A percentile compares a stretch with the other conserved stretches of the same genome.
These are phyloP conservation scores for Emiliania huxleyi DNA, from an alignment of 78 protist species.

Conservation along the genomic window DNA sequence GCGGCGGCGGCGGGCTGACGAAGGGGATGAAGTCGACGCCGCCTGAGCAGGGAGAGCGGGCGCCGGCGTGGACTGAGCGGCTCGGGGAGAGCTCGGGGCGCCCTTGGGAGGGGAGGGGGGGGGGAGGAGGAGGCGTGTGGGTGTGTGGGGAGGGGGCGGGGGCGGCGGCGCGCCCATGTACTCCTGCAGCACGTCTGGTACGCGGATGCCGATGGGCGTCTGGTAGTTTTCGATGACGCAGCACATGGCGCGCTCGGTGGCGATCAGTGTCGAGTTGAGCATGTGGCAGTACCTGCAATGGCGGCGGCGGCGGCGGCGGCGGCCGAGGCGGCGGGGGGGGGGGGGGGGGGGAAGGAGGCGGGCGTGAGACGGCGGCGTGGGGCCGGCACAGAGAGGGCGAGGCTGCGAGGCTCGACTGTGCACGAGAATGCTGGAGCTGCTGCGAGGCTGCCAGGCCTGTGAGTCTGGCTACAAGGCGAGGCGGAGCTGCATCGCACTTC, in stretches of 20 bases:
- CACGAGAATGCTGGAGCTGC: not conserved
- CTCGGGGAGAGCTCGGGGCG: not conserved
- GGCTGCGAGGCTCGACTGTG: not conserved
- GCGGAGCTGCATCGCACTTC: no score
- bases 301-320: no score
- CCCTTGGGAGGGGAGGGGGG: not conserved
- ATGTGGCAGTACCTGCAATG: not conserved
- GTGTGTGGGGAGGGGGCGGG: no score
- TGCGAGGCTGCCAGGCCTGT: no score
- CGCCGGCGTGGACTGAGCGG: no score
- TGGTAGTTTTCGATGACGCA: conserved; percentile 98
- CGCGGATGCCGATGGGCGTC: conserved; percentile 53
- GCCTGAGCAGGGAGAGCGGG: no score
- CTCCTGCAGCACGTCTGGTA: not conserved
- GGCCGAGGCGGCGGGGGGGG: no score
- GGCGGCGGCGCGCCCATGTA: no score
- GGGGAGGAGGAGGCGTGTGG: no score
- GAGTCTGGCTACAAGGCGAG: no score
- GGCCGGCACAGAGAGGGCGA: not conserved
- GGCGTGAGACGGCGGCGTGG: no score
- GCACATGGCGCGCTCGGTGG: conserved; percentile 96
- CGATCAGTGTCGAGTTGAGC: conserved; percentile 94
- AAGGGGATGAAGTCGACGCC: not conserved
- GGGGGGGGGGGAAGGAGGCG: no score
- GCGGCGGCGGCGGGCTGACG: not conserved